Conservation (phyloP, 2,329 filamentous ascomycete genomes). For the Saccharata proteae region DNA sequence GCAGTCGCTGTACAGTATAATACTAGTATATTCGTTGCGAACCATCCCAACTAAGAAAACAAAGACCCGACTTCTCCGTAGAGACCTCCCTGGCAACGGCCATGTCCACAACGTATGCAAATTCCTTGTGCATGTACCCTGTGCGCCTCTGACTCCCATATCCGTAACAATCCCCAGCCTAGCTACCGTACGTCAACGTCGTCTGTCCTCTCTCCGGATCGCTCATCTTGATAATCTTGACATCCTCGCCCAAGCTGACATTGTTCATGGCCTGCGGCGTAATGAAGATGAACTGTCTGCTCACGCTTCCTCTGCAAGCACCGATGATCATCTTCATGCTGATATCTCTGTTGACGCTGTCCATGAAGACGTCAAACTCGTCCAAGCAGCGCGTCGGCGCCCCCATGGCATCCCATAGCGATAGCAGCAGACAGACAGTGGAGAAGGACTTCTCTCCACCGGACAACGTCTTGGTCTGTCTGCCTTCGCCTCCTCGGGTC, state of each 20-base stretch:
- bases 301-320: conserved; percentile 74
- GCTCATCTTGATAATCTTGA: conserved; percentile 59
- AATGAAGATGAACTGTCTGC: conserved; percentile 90
- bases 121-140: background rate
- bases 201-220: conserved; percentile 41
- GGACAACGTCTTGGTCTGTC: conserved; percentile 83
- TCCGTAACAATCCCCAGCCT: background rate
- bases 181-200: conserved; percentile 20
- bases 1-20: no score
- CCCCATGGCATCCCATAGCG: conserved; percentile 97
- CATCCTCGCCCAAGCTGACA: conserved; percentile 52
- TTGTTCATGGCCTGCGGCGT: conserved; percentile 72
- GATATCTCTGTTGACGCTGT: conserved; percentile 85
- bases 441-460: conserved; percentile 97
- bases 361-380: conserved; percentile 99
- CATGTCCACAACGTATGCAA: background rate
- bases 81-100: background rate
- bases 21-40: no score
- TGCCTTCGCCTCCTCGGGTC: conserved; percentile 54
- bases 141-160: background rate
- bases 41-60: no score
- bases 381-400: conserved; percentile 89
- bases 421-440: conserved; percentile 82
- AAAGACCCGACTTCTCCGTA: no score
- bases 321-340: conserved; percentile 89